A percentile compares a stretch with the other conserved stretches of the same genome.
phyloP scores from a whole-genome alignment of 179 eudicot species.

The Actinidia arguta region DNA sequence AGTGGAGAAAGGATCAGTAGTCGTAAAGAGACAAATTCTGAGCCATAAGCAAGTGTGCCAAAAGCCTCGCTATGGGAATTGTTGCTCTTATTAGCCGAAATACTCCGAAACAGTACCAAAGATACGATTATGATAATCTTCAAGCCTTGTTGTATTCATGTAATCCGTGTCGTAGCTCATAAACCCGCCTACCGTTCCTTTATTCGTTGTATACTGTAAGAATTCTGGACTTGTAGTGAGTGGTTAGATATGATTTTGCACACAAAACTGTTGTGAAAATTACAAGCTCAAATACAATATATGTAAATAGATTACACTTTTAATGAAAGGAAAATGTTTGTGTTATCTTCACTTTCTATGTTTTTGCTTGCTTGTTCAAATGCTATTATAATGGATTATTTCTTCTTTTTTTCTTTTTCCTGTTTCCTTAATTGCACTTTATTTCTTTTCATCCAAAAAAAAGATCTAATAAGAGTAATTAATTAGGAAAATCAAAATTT shows the following conservation, averaged over 20 bases:
- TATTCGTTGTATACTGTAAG: constrained; percentile 12
- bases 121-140: neutral
- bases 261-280: neutral
- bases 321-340: neutral
- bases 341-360: neutral
- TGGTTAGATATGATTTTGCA: constrained; percentile 7
- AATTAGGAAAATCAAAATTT: too few species aligned
- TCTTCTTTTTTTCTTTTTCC: too few species aligned
- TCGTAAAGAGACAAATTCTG: constrained; percentile 72
- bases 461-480: too few species aligned
- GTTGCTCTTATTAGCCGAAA: constrained; percentile 34
- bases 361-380: neutral
- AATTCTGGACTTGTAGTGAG: neutral
- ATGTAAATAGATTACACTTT: neutral
- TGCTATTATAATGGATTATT: neutral
- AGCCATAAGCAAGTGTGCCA: constrained; percentile 47
- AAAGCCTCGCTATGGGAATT: constrained; percentile 15
- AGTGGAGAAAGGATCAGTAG: constrained; percentile 74
- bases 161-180: neutral
- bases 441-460: too few species aligned
- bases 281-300: neutral
- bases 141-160: neutral
- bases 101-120: neutral
- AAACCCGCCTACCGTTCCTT: neutral
- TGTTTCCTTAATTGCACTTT: too few species aligned